Evolutionary conservation across 2,329 filamentous ascomycete species (phyloP), one percentile per base, ranked within the genome.

Genomic region (Penicillium expansum): DNA sequence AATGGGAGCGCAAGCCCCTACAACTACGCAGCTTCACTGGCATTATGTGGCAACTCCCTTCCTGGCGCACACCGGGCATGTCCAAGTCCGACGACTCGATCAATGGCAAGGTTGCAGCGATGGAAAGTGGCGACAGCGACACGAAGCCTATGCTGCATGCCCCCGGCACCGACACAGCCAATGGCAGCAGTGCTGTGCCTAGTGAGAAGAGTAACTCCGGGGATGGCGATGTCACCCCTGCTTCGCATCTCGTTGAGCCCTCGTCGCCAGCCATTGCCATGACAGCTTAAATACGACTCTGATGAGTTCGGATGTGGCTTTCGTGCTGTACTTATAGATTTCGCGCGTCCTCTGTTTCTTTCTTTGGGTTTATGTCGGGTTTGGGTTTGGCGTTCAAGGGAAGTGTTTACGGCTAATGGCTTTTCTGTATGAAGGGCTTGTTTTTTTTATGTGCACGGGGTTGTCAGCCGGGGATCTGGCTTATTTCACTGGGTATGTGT

Each of bases 1-100:
- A 87, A 73, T 99, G 94, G 94, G 82, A 86, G 71, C 90, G 87
- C 74, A 91, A 91, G 62, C 84, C 86, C 55, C 91, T 97, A 72
- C 83, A 82, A 48, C 80, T 97, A 66, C 96, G 96, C 81, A 96
- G 88, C 74, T 97, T 97, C 73, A 97, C 93, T 1, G 93, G 93
- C 52, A 84, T 91, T 16, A 71, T 84, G 32, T 97, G 92, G 92
- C 85, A 89, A 62, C 82, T 96, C 45, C 83, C 87, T 20, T 87
- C 90, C 54, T 97, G 93, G 92, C 87, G 86, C 51, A 88, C 91
- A 29, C 53, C 70, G 2, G 64, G 67, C 38, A 66, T 67, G 5
- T 37, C 64, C 6, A 71, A 90, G 71, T 49, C 54, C 4, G 53
- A 51, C 16, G 83, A 88, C 71, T 85, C 85, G 67, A 84, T 84